Evolutionary conservation across 2,329 filamentous ascomycete genomes (phyloP).

Genomic region (Emmonsia crescens): DNA sequence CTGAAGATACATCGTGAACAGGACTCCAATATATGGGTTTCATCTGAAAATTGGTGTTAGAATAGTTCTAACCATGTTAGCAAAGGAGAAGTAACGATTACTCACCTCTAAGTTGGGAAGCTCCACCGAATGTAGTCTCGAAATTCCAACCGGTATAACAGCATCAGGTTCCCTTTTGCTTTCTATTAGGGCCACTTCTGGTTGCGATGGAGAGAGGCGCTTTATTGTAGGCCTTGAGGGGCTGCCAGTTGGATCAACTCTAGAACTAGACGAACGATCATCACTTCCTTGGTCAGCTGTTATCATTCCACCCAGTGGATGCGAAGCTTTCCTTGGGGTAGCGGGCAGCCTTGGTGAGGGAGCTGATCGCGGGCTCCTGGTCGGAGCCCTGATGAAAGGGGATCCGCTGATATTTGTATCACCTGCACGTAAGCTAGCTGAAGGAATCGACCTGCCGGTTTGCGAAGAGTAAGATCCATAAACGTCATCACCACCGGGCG

Average conservation of each 20-base stretch:
- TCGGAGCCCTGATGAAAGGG: constrained; percentile 38
- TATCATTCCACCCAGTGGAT: constrained; percentile 1
- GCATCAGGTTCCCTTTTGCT: constrained; percentile 28
- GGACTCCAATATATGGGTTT: constrained; percentile 97
- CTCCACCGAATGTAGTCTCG: constrained; percentile 79
- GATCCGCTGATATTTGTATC: constrained; percentile 37
- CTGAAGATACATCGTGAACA: constrained; percentile 73
- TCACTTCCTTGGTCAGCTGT: neutral
- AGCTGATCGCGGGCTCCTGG: constrained; percentile 13
- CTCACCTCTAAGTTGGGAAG: constrained; percentile 54
- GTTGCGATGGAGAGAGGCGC: constrained; percentile 2
- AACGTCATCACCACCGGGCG: constrained; percentile 18
- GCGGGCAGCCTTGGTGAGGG: constrained; percentile 3
- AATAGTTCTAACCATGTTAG: neutral
- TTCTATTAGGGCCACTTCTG: constrained; percentile 3
- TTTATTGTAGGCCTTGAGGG: constrained; percentile 8
- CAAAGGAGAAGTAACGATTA: neutral
- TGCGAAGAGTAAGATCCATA: constrained; percentile 12
- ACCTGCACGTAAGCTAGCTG: constrained; percentile 18
- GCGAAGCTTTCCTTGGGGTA: neutral
- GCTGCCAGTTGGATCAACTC: neutral
- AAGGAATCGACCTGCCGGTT: constrained; percentile 15
- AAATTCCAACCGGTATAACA: constrained; percentile 75
- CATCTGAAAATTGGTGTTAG: constrained; percentile 48
- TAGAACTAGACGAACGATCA: neutral